These are phyloP conservation scores for Coelastrella sp. DNA, from an alignment of 139 green algal genomes.

Conservation along the genomic window DNA sequence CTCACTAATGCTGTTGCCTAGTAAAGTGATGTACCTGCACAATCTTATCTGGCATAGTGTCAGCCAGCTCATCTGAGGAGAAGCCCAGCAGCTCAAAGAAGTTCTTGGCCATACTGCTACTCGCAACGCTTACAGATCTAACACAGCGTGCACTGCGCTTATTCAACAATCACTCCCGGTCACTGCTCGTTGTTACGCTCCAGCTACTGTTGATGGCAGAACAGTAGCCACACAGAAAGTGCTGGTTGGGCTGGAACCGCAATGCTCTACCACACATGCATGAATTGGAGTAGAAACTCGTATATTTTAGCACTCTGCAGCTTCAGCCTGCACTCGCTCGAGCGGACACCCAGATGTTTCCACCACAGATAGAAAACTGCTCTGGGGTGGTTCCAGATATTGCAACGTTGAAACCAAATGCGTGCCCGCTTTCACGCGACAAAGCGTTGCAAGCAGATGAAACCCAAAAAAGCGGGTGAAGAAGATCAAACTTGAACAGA, in stretches of 20 bases:
- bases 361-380: too few species aligned
- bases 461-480: background rate
- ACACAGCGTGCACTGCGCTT: too few species aligned
- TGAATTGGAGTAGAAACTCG: background rate
- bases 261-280: background rate
- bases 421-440: too few species aligned
- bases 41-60: conserved; percentile 44
- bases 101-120: conserved; percentile 42
- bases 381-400: too few species aligned
- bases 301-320: too few species aligned
- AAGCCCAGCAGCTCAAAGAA: conserved; percentile 52
- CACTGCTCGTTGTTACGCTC: background rate
- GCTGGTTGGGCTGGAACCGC: background rate
- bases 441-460: too few species aligned
- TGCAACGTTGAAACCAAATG: too few species aligned
- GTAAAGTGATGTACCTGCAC: too few species aligned
- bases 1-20: background rate
- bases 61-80: conserved; percentile 41
- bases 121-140: too few species aligned
- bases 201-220: conserved; percentile 29
- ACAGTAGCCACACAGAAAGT: background rate
- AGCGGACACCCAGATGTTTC: too few species aligned
- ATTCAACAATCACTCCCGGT: background rate
- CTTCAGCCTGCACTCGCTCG: too few species aligned
- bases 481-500: background rate